These are phyloP conservation scores for Microbotryum scabiosae DNA, from an alignment of 1,284 basidiomycete genomes.

Conservation along the genomic window DNA sequence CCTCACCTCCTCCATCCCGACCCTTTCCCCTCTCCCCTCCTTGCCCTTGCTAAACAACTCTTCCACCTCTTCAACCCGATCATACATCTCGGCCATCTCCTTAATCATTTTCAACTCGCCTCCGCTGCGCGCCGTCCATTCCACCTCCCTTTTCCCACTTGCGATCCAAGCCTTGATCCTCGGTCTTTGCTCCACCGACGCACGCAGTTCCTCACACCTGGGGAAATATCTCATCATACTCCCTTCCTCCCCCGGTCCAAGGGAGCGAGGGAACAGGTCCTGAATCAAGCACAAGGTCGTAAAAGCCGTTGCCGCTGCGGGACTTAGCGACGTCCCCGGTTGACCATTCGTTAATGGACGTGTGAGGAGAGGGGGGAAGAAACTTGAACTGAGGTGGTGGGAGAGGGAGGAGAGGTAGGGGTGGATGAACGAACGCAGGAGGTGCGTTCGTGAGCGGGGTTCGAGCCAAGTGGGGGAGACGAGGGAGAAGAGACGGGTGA, in stretches of 20 bases:
- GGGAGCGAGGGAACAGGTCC: background rate
- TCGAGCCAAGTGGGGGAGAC: background rate
- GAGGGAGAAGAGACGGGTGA: background rate
- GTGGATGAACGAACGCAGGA: background rate
- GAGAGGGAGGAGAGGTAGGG: background rate
- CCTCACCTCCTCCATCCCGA: no score
- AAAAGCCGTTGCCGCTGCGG: background rate
- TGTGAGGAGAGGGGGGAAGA: background rate
- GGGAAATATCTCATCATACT: background rate
- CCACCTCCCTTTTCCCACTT: background rate
- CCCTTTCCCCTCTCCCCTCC: no score
- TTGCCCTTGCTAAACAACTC: no score
- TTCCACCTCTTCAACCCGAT: no score
- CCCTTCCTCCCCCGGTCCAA: background rate
- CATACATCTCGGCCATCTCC: no score
- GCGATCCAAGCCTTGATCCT: background rate
- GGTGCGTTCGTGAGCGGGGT: background rate
- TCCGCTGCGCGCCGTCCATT: no score
- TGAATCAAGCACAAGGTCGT: background rate
- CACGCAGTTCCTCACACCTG: background rate
- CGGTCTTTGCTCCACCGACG: background rate
- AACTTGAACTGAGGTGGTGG: background rate
- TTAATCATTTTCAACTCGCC: no score
- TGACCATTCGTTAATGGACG: background rate
- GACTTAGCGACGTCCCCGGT: background rate